These are phyloP conservation scores for Oryza rufipogon DNA, from an alignment of 176 grass and related monocot species.

Conservation along the genomic window DNA sequence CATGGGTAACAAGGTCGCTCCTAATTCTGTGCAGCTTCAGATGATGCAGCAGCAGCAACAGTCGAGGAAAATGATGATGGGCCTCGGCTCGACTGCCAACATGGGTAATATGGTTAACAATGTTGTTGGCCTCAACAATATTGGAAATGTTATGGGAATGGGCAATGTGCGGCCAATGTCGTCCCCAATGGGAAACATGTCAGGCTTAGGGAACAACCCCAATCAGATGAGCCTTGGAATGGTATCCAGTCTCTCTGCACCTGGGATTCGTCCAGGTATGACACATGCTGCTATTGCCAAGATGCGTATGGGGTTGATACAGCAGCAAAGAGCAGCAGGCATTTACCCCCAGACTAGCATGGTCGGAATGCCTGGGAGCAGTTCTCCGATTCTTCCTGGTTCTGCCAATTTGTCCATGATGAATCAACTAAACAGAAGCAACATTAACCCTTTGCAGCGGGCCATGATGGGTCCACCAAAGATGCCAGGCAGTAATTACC, in stretches of 20 bases:
- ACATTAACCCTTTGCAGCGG: conserved; percentile 63
- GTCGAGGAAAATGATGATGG: conserved; percentile 79
- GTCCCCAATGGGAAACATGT: conserved; percentile 61
- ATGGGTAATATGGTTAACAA: conserved; percentile 85
- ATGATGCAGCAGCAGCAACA: conserved; percentile 68
- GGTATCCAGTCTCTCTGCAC: conserved; percentile 61
- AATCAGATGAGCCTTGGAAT: conserved; percentile 80
- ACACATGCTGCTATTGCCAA: conserved; percentile 46
- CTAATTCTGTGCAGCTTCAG: conserved; percentile 65
- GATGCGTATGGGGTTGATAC: conserved; percentile 54
- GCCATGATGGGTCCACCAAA: conserved; percentile 91
- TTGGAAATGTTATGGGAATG: conserved; percentile 81
- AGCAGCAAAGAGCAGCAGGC: conserved; percentile 63
- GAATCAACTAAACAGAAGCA: conserved; percentile 70
- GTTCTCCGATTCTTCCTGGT: conserved; percentile 67
- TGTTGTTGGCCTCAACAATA: conserved; percentile 56
- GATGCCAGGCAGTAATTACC: conserved; percentile 70
- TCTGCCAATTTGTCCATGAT: conserved; percentile 75
- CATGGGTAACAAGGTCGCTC: conserved; percentile 64
- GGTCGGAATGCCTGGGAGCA: conserved; percentile 69
- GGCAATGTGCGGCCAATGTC: conserved; percentile 65
- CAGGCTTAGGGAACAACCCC: conserved; percentile 59
- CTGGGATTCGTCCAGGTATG: conserved; percentile 57
- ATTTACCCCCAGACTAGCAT: conserved; percentile 70
- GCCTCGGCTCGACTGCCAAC: conserved; percentile 56